Base-by-base conservation (phyloP, 805 yeast genomes). In the Priceomyces castillae region DNA sequence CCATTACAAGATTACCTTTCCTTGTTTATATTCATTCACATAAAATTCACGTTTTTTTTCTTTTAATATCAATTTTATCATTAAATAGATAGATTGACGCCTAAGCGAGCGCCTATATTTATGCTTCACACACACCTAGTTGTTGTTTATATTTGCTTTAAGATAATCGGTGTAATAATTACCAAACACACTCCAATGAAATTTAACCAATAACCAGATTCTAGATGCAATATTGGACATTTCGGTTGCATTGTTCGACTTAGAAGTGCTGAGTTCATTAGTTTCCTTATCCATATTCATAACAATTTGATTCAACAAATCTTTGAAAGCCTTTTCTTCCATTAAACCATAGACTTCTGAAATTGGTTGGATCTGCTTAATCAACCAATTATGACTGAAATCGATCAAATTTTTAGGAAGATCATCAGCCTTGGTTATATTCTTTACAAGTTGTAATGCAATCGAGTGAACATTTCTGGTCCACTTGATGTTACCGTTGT, bases 401-500 rank as follows among this genome's bases (percentile, higher is more conserved):
- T 76, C 79, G 36, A 80, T 70, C 54, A 71, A 53, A 14, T 61
- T 49, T 45, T 75, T 76, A 0, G 74, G 62, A 34, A 65, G 46
- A 48, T 51, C 53, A 37, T 42, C 40, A 16, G 42, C 39, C 40
- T 49, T 54, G 15, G 53, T 50, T 15, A 65, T 64, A 35, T 65
- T 67, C 51, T 77, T 76, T 26, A 77, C 76, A 39, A 85, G 57
- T 58, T 84, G 95, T 46, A 88, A 72, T 3, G 92, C 78, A 48
- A 89, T 78, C 12, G 85, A 73, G 49, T 80, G 76, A 19, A 87
- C 78, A 61, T 88, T 88, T 57, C 87, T 78, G 0, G 96, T 88
- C 96, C 96, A 88, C 67, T 90, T 87, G 46, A 87, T 80, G 59
- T 86, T 86, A 1, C 95, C 96, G 54, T 83, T 85, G 46, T 85